Evolutionary conservation across 306 rosid genomes (phyloP).

Genomic region (Vicia faba): DNA sequence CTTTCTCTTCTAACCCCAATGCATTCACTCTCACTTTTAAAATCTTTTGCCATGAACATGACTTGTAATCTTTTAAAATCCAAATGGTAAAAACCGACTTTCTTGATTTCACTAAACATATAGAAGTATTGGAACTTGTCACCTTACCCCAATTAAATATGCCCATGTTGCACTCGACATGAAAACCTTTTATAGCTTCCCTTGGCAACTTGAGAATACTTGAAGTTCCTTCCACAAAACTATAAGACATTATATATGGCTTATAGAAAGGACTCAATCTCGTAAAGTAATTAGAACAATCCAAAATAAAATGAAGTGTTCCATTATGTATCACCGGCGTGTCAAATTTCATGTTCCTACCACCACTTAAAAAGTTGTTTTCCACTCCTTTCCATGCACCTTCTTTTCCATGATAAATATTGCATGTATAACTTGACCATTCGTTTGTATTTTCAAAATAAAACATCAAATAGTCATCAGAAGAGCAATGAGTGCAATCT

Average conservation of each 20-base stretch:
- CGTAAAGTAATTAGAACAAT: rapidly evolving
- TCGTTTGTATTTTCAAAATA: neutral
- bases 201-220: neutral
- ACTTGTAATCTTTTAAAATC: slow-evolving; percentile 7
- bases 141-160: slow-evolving; percentile 28
- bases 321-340: neutral
- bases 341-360: neutral
- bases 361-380: neutral
- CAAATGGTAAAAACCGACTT: slow-evolving; percentile 13
- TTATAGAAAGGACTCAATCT: neutral
- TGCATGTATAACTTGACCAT: neutral
- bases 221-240: slow-evolving; percentile 2
- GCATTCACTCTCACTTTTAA: slow-evolving; percentile 21
- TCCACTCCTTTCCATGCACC: neutral
- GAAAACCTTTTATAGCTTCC: slow-evolving; percentile 20
- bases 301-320: neutral
- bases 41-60: neutral
- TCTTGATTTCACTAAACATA: slow-evolving; percentile 31
- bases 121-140: neutral
- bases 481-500: neutral
- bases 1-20: slow-evolving; percentile 20
- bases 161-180: neutral
- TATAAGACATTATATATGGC: slow-evolving; percentile 28
- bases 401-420: neutral
- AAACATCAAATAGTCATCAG: neutral